These are phyloP conservation scores for Erythrophleum ivorense DNA, from an alignment of 331 rosid genomes.

Conservation along the genomic window DNA sequence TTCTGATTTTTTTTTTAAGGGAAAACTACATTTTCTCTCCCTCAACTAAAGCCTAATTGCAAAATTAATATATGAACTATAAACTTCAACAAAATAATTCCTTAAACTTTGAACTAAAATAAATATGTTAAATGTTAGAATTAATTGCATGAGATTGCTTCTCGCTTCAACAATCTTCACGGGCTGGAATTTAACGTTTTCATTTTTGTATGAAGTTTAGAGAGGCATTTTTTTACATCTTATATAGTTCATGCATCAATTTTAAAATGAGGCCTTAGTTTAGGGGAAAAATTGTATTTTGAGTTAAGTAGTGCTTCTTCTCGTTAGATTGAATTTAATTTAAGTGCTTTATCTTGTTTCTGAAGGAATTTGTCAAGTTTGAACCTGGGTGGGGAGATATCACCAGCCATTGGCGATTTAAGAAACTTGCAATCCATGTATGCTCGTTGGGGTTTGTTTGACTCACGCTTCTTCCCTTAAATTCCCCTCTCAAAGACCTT, in stretches of 20 bases:
- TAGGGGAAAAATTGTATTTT: neutral
- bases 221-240: neutral
- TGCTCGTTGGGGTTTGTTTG: neutral
- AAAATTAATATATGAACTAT: neutral
- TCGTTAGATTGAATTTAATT: neutral
- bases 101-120: neutral
- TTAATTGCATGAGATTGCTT: neutral
- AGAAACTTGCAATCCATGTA: conserved; percentile 70
- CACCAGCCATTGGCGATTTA: conserved; percentile 82
- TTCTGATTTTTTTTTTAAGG: too few relatives aligned
- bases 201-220: neutral
- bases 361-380: conserved; percentile 80
- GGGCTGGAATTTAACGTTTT: neutral
- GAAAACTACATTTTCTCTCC: too few relatives aligned
- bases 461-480: neutral
- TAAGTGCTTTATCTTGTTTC: neutral
- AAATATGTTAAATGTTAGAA: neutral
- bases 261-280: neutral
- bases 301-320: neutral
- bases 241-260: neutral
- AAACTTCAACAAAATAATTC: neutral
- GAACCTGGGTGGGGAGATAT: conserved; percentile 87
- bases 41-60: neutral
- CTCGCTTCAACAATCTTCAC: neutral
- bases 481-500: neutral